Percentiles rank a stretch among this genome's conserved stretches.
Conservation (phyloP, 768 basidiomycete genomes). For the Leccinum imitatum region DNA sequence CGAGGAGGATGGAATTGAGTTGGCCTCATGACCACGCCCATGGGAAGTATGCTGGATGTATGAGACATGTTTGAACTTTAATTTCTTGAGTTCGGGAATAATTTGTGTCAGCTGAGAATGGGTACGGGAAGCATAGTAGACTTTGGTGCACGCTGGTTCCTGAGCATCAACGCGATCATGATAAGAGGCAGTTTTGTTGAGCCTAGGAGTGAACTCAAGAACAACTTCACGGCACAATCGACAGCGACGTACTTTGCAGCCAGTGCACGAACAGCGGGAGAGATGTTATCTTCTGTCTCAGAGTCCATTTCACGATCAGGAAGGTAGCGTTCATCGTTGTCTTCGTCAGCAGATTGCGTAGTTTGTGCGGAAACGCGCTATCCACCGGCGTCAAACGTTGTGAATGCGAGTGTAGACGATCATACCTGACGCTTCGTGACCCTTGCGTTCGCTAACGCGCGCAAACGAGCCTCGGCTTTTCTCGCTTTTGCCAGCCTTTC, state of each 20-base stretch:
- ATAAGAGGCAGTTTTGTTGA: conserved; percentile 10
- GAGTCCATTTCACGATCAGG: conserved; percentile 49
- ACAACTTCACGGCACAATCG: neutral
- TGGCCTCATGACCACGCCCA: neutral
- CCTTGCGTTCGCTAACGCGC: conserved; percentile 52
- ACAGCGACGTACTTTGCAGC: conserved; percentile 64
- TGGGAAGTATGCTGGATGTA: conserved; percentile 17
- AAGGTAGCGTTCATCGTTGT: conserved; percentile 69
- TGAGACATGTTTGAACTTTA: conserved; percentile 48
- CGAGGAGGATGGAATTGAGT: neutral
- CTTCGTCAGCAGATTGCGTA: conserved; percentile 28
- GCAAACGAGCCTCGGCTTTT: conserved; percentile 58
- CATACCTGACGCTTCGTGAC: conserved; percentile 63
- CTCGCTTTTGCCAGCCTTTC: conserved; percentile 57
- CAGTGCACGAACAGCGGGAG: conserved; percentile 73
- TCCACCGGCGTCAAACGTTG: conserved; percentile 6
- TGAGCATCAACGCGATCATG: conserved; percentile 21
- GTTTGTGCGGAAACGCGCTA: conserved; percentile 25
- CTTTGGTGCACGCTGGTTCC: conserved; percentile 71
- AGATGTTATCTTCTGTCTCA: conserved; percentile 55
- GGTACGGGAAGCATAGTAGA: conserved; percentile 93
- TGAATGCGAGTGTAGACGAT: neutral
- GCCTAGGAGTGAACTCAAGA: conserved; percentile 14
- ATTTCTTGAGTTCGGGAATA: conserved; percentile 75
- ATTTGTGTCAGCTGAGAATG: conserved; percentile 95